Conservation (phyloP, 352 stramenopile genomes). For the Phytophthora hybrid region DNA sequence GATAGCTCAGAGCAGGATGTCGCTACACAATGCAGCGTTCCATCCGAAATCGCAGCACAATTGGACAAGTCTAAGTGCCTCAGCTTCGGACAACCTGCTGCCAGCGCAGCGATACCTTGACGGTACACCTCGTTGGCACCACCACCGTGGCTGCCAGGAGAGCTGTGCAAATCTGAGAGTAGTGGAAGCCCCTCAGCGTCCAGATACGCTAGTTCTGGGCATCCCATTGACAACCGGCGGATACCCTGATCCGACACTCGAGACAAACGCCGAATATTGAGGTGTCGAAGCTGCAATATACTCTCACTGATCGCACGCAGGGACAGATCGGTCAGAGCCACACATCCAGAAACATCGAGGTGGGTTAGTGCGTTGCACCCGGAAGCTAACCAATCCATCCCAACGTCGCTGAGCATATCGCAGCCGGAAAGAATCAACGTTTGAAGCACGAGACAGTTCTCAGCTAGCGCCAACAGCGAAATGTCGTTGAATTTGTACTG, state of each 20-base stretch:
- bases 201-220: slow-evolving; percentile 54
- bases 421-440: slow-evolving; percentile 82
- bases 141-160: not conserved
- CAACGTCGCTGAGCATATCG: slow-evolving; percentile 92
- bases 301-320: slow-evolving; percentile 88
- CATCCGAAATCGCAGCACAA: slow-evolving; percentile 56
- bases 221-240: slow-evolving; percentile 54
- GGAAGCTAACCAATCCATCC: slow-evolving; percentile 90
- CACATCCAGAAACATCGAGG: slow-evolving; percentile 86
- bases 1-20: slow-evolving; percentile 28
- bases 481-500: slow-evolving; percentile 94
- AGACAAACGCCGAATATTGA: slow-evolving; percentile 58
- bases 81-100: slow-evolving; percentile 43
- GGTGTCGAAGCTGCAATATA: slow-evolving; percentile 58
- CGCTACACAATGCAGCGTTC: slow-evolving; percentile 32
- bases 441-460: slow-evolving; percentile 64
- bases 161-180: slow-evolving; percentile 45
- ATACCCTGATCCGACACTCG: slow-evolving; percentile 68
- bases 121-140: slow-evolving; percentile 12
- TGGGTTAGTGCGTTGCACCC: slow-evolving; percentile 84
- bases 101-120: slow-evolving; percentile 53
- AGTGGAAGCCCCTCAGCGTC: slow-evolving; percentile 53
- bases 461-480: slow-evolving; percentile 80
- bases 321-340: slow-evolving; percentile 90
- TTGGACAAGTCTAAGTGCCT: slow-evolving; percentile 62